Evolutionary conservation across 78 protist genomes (phyloP), one percentile per base, ranked within the genome.

Genomic region (Dictyostelium intermedium): DNA sequence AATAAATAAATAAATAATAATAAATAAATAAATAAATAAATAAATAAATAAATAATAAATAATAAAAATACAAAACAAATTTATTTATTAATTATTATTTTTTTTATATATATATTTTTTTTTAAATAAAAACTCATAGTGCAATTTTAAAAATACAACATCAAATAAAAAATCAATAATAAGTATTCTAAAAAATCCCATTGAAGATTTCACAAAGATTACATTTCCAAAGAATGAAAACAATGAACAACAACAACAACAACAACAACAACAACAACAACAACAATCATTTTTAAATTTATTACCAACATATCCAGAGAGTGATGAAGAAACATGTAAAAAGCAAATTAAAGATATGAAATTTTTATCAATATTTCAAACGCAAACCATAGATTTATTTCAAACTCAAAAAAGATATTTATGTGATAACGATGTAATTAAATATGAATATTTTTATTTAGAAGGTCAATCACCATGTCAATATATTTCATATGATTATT

Each of bases 401-500:
- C 14, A 72, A 72, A 34, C 37, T 9, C 79, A 34, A 34, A 34
- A 72, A 27, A 72, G 43, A 2, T 72, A 72, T 5, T 2, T 34
- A 18, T 72, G 79, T 72, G 79, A 72, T 18, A 56, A 56, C 20
- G 79, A 72, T 30, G 7, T 30, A 14, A 30, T 30, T 8, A 72
- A 72, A 72, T 72, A 72, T 34, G 43, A 34, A 18, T 72, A 14
- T 18, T 72, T 72, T 34, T 72, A 27, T 72, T 66, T 66, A 10
- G 74, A 66, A 66, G 37, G 34, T 66, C 39, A 27, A 66, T 66
- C 74, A 66, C 74, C 74, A 66, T 66, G 74, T 66, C 74, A 66
- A 27, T 66, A 66, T 66, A 66, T 13, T 27, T 66, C 74, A 66
- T 66, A 66, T 27, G 74, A 66, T 27, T 66, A 66, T 27, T 66